Evolutionary conservation across 1,139 yeast genomes (phyloP).

Genomic region (Debaryomycetaceae sp.): DNA sequence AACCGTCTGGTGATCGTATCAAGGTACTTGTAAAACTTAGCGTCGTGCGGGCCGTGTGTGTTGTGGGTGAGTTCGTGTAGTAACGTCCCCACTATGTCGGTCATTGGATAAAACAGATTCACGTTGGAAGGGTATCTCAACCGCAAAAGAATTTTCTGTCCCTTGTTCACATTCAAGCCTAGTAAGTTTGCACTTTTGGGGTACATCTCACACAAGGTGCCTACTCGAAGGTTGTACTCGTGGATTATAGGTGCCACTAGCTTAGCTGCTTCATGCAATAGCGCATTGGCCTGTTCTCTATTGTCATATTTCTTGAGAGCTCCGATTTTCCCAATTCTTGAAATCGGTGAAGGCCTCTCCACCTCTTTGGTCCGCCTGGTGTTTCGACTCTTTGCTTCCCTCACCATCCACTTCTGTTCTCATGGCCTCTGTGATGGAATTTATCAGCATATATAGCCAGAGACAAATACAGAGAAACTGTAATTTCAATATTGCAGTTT

Average conservation of each 20-base stretch:
- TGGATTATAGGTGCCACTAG: slow-evolving; percentile 74
- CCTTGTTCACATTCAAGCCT: slow-evolving; percentile 86
- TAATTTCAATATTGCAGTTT: background rate
- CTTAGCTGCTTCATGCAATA: slow-evolving; percentile 60
- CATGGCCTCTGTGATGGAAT: background rate
- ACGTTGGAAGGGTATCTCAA: slow-evolving; percentile 60
- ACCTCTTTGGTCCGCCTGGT: slow-evolving; percentile 5
- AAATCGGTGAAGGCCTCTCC: slow-evolving; percentile 39
- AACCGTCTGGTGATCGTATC: slow-evolving; percentile 60
- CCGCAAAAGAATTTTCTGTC: slow-evolving; percentile 69
- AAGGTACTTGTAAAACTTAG: slow-evolving; percentile 59
- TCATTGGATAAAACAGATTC: slow-evolving; percentile 58
- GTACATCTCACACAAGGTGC: slow-evolving; percentile 72
- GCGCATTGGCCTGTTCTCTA: slow-evolving; percentile 52
- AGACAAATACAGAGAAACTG: background rate
- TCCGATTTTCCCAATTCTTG: slow-evolving; percentile 50
- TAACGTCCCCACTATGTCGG: slow-evolving; percentile 74
- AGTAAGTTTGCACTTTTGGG: slow-evolving; percentile 67
- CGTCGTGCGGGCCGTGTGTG: slow-evolving; percentile 75
- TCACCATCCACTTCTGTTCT: background rate
- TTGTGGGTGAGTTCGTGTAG: slow-evolving; percentile 89
- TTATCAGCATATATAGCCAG: background rate
- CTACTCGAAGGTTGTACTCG: slow-evolving; percentile 62
- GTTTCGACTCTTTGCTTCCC: background rate
- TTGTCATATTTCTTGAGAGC: slow-evolving; percentile 53